These are phyloP conservation scores for Vigna reflexopilosa DNA, from an alignment of 306 rosid genomes.

Conservation along the genomic window DNA sequence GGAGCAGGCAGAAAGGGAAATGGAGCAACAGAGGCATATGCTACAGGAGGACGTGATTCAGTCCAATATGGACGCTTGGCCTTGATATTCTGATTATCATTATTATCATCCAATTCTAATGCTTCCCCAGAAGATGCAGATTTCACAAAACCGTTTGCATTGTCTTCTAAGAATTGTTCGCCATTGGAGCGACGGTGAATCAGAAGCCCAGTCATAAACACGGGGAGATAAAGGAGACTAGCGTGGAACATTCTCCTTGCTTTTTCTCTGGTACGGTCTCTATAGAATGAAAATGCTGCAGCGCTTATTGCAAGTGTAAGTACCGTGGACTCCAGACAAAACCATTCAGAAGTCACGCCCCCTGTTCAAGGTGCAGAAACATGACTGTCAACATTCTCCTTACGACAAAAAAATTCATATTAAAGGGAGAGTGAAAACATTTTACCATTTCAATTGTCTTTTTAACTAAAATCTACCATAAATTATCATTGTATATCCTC, in stretches of 20 bases:
- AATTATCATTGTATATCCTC: not conserved
- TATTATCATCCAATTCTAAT: conserved; percentile 39
- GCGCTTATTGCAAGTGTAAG: conserved; percentile 88
- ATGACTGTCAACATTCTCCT: conserved; percentile 29
- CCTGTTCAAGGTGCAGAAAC: conserved; percentile 64
- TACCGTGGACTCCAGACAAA: conserved; percentile 80
- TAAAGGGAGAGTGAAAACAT: not conserved
- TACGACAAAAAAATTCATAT: conserved; percentile 1
- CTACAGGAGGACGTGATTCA: conserved; percentile 71
- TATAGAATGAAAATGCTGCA: conserved; percentile 78
- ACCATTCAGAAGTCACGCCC: conserved; percentile 93
- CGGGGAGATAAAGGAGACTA: conserved; percentile 93
- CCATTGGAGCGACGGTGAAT: conserved; percentile 73
- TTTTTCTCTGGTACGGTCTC: conserved; percentile 71
- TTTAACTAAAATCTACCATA: not conserved
- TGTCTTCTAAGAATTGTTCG: conserved; percentile 52
- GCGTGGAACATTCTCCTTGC: conserved; percentile 94
- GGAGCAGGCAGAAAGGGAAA: conserved; percentile 97
- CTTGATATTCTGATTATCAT: conserved; percentile 37
- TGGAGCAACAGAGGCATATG: conserved; percentile 86
- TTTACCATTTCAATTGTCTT: not conserved
- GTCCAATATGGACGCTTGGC: conserved; percentile 28
- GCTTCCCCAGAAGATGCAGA: conserved; percentile 43
- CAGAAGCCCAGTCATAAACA: conserved; percentile 88
- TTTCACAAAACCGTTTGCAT: conserved; percentile 39